Evolutionary conservation across 768 basidiomycete genomes (phyloP).

Genomic region (Kwoniella sp.): DNA sequence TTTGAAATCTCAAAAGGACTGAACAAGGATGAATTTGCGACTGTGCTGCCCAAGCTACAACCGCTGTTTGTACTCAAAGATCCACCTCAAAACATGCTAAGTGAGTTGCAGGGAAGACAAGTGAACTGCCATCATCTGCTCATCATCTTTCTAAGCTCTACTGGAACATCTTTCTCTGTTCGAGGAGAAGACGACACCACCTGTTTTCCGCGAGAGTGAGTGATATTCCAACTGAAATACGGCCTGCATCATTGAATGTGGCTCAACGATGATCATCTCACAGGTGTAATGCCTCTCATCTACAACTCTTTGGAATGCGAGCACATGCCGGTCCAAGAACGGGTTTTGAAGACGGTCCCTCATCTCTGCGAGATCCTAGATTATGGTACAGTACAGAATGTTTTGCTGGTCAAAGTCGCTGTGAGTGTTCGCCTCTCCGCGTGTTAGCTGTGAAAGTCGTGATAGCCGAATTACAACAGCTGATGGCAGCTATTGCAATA

Average conservation of each 20-base stretch:
- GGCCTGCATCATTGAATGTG: not conserved
- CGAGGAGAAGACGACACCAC: constrained; percentile 84
- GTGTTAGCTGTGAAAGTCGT: too few species aligned
- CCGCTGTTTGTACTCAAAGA: constrained; percentile 89
- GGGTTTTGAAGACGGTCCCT: constrained; percentile 79
- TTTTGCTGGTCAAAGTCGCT: constrained; percentile 89
- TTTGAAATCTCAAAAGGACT: constrained; percentile 81
- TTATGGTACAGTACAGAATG: constrained; percentile 88
- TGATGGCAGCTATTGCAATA: constrained; percentile 1
- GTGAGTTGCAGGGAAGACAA: constrained; percentile 25
- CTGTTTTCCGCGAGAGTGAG: constrained; percentile 84
- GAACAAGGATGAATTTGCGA: constrained; percentile 76
- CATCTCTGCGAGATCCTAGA: constrained; percentile 89
- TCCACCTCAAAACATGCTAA: constrained; percentile 96
- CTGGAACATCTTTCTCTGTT: constrained; percentile 85
- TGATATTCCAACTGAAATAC: constrained; percentile 30
- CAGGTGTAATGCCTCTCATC: constrained; percentile 93
- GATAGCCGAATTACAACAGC: too few species aligned
- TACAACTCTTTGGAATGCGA: constrained; percentile 97
- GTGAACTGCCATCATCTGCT: too few species aligned
- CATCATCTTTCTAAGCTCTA: constrained; percentile 60
- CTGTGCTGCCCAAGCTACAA: constrained; percentile 81
- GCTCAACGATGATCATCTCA: not conserved
- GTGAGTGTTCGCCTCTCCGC: too few species aligned
- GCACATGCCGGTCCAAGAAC: constrained; percentile 86